Evolutionary conservation across 306 rosid genomes (phyloP), one percentile per base, ranked within the genome.

Genomic region (Geum urbanum): DNA sequence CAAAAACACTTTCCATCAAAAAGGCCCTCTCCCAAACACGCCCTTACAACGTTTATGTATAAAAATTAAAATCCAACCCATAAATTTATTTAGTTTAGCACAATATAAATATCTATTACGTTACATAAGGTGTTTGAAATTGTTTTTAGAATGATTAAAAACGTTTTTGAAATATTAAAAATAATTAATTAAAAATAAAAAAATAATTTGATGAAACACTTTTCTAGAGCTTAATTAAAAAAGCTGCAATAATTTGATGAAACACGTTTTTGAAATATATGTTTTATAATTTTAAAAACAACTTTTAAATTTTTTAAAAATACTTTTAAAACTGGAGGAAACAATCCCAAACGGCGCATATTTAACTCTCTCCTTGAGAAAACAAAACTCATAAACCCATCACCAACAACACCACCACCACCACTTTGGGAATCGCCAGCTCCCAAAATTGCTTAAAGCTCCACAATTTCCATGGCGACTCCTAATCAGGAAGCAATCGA

Each of bases 401-500:
- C 47, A 10, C 44, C 7, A 13, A 72, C 61, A 5, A 40, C 57
- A 32, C 35, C 68, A 55, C 11, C 47, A 10, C 44, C 7, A 7
- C 69, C 61, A 5, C 41, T 51, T 11, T 3, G 66, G 69, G 37
- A 43, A 55, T 66, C 67, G 57, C 47, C 62, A 62, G 67, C 72
- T 63, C 54, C 20, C 37, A 40, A 35, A 73, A 64, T 63, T 67
- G 14, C 63, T 61, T 75, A 3, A 67, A 63, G 55, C 40, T 72
- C 63, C 65, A 41, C 18, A 71, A 71, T 84, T 80, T 82, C 83
- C 74, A 92, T 92, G 98, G 91, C 92, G 76, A 83, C 80, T 76
- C 96, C 92, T 68, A 74, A 81, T 83, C 96, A 85, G 69, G 92
- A 88, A 67, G 86, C 91, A 55, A 83, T 92, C 61, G 96, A 86